Evolutionary conservation across 164 flowering plant species (phyloP), one percentile per base, ranked within the genome.

Genomic region (Magnolia changhungtana): DNA sequence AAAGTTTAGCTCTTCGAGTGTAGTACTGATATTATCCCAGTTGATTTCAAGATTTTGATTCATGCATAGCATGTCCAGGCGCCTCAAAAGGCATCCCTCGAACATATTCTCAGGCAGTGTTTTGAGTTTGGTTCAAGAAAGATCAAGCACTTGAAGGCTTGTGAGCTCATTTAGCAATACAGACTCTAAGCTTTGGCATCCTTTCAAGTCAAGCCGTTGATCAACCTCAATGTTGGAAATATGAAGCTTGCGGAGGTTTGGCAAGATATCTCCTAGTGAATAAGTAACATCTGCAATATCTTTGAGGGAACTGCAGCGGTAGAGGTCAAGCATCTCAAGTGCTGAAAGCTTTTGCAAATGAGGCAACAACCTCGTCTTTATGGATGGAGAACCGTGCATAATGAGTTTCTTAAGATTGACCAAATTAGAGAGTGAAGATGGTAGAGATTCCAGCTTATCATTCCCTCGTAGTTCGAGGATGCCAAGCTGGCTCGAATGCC

Each of bases 181-280:
- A 8, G 49, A 16, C 71, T 68, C 71, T n/a, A 68, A 27, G 71
- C 71, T 68, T 31, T 13, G 71, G 71, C 20, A 31, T 29, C n/a
- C 71, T 68, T 49, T 68, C n/a, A 68, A 29, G 20, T 14, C 29
- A 49, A 68, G 71, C 1, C 50, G 50, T 4, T 0, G 16, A 37
- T 13, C 14, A 0, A 2, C 29, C 29, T 20, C 16, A 4, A 5
- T 65, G 68, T 68, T 0, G 49, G 51, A 37, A 13, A 68, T 14
- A 14, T 18, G 1, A 7, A 68, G 50, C 11, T 2, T 16, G 29
- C 50, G 71, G 14, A 68, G 71, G 3, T 68, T 68, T 16, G 71
- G 71, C 71, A 68, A 14, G 50, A 37, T 37, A 31, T 0, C 1
- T 3, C n/a, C 50, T 3, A 37, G 7, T 37, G 45, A 37, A 37